phyloP scores from a whole-genome alignment of 1,284 basidiomycete genomes.

The Phellinidium pouzarii region DNA sequence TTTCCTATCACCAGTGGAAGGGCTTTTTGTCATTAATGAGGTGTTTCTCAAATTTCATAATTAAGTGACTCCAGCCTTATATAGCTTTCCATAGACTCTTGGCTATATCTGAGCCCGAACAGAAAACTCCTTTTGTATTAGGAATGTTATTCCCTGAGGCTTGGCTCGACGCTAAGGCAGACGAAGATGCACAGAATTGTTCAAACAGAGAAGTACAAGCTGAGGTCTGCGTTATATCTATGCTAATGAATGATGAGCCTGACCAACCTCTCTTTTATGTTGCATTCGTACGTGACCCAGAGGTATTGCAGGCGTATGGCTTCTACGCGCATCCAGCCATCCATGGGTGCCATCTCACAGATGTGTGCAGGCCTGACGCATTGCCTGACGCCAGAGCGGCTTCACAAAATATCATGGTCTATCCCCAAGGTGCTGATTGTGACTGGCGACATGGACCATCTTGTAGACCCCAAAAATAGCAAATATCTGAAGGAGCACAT shows the following conservation, averaged over 20 bases:
- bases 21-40: conserved; percentile 36
- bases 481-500: conserved; percentile 53
- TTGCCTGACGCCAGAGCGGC: conserved; percentile 47
- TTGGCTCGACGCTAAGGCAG: conserved; percentile 51
- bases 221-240: no score
- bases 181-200: conserved; percentile 43
- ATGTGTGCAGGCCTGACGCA: conserved; percentile 71
- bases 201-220: conserved; percentile 58
- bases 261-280: no score
- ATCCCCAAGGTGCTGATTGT: conserved; percentile 63
- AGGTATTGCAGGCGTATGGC: conserved; percentile 46
- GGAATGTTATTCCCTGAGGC: conserved; percentile 54
- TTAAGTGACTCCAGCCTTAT: background rate
- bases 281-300: conserved; percentile 26
- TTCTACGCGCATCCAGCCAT: conserved; percentile 52
- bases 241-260: no score
- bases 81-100: conserved; percentile 29
- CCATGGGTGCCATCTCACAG: conserved; percentile 67
- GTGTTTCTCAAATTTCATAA: conserved; percentile 18
- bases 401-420: conserved; percentile 46
- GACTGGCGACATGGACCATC: conserved; percentile 68
- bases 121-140: conserved; percentile 48
- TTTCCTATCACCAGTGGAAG: conserved; percentile 31
- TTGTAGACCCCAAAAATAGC: conserved; percentile 57
- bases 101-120: conserved; percentile 42